A percentile compares a stretch with the other conserved stretches of the same genome.
These are phyloP conservation scores for Alternaria longipes DNA, from an alignment of 2,329 filamentous ascomycete species.

Conservation along the genomic window DNA sequence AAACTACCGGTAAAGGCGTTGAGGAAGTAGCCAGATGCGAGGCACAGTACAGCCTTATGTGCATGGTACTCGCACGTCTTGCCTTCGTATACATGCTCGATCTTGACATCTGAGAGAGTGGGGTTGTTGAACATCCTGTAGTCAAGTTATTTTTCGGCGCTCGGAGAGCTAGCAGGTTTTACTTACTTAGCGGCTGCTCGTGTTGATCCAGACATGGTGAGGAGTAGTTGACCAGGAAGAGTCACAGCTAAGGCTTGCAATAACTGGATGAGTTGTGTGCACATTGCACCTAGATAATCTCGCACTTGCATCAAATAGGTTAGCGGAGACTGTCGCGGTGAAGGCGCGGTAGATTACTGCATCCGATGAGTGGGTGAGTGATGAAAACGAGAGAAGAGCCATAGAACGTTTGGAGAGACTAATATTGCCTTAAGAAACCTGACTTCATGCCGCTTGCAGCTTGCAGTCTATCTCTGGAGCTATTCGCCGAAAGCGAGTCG, in stretches of 20 bases:
- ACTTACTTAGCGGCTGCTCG: neutral
- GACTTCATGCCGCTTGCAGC: accelerated
- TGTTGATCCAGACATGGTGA: neutral
- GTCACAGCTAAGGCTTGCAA: neutral
- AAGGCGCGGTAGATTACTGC: too few relatives aligned
- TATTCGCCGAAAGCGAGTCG: too few relatives aligned
- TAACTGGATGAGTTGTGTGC: neutral
- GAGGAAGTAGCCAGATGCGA: neutral
- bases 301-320: neutral
- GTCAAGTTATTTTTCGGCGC: neutral
- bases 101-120: neutral
- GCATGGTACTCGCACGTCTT: neutral
- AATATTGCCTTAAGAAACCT: too few relatives aligned
- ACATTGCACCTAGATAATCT: neutral
- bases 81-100: neutral
- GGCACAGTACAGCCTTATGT: neutral
- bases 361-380: too few relatives aligned
- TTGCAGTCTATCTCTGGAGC: too few relatives aligned
- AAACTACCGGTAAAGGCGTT: neutral
- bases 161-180: neutral
- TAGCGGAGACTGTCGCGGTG: too few relatives aligned
- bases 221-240: neutral
- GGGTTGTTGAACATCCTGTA: neutral
- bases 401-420: too few relatives aligned
- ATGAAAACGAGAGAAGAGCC: too few relatives aligned